Evolutionary conservation across 2,329 filamentous ascomycete genomes (phyloP), one percentile per base, ranked within the genome.

Genomic region (Fusarium floridanum): DNA sequence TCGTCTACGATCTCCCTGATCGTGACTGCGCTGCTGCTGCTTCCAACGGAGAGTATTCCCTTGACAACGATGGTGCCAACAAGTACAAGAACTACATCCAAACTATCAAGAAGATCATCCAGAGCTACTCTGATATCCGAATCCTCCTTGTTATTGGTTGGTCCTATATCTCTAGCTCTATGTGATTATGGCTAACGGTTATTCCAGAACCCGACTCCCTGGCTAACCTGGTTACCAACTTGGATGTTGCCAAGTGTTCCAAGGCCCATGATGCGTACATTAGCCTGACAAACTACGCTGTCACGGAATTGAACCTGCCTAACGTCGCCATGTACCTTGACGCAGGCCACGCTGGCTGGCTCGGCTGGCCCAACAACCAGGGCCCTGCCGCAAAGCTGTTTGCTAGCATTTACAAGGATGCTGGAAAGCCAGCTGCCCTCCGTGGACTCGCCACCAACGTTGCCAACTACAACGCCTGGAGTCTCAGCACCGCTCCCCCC

Each of bases 241-340:
- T 86, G 74, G 83, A 83, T 72, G 84, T 88, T 7, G 72, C 84
- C 67, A 89, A 88, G 80, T 90, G 89, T 77, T 57, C 84, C 61
- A 81, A 81, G 60, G 86, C 88, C 11, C 81, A 85, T n/a, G 73
- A 78, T 6, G 85, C 85, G 17, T 90, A 90, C 79, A 80, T 86
- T 56, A 84, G 85, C 50, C 84, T 87, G 77, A 87, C 85, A 41
- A 80, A 85, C 72, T 88, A 90, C 76, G 88, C 88, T 53, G 68
- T 90, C 69, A 84, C 82, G 69, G 79, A 85, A 62, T 85, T 90
- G 32, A 86, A 90, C 80, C 83, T 90, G 12, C 85, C 87, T 68
- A 88, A 90, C 74, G 88, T 90, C 29, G 83, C 86, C 79, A 88
- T 89, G 88, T 90, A 90, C 73, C 82, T 90, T 56, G 88, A 90